These are phyloP conservation scores for Pseudogymnoascus destructans DNA, from an alignment of 2,329 filamentous ascomycete species.

Conservation along the genomic window DNA sequence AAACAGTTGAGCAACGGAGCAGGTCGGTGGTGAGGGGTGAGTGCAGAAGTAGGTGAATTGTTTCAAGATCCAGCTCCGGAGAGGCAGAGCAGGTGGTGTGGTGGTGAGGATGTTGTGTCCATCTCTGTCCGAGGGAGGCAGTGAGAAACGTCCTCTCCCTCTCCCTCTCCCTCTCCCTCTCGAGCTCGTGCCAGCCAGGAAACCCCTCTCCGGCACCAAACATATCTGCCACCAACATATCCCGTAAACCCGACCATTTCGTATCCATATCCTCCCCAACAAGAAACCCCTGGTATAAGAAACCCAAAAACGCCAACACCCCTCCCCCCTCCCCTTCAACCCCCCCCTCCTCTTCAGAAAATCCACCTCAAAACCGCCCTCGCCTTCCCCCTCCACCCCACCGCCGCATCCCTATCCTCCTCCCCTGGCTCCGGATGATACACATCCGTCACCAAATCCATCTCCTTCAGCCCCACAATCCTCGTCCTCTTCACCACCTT, in stretches of 20 bases:
- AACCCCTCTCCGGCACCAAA: background rate
- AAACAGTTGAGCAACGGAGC: no score
- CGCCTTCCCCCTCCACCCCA: constrained; percentile 19
- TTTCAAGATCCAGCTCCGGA: background rate
- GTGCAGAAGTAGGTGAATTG: background rate
- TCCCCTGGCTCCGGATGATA: constrained; percentile 22
- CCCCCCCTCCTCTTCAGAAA: constrained; percentile 15
- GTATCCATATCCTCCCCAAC: background rate
- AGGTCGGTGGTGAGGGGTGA: no score
- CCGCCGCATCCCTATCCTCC: constrained; percentile 19
- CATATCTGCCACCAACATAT: background rate
- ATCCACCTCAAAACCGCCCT: constrained; percentile 22
- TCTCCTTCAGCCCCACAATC: constrained; percentile 32
- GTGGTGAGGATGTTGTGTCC: background rate
- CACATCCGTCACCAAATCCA: constrained; percentile 40
- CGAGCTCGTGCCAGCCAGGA: background rate
- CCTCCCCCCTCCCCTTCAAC: background rate
- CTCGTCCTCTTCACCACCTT: constrained; percentile 36
- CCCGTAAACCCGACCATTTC: background rate
- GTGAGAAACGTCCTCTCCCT: background rate
- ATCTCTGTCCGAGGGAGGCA: background rate
- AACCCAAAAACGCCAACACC: background rate
- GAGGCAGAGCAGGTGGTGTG: background rate
- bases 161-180: background rate
- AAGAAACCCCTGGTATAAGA: background rate